Percentiles rank a stretch among this genome's conserved stretches.
Conservation (phyloP, 208 protist species). For the Trypanosoma mega region DNA sequence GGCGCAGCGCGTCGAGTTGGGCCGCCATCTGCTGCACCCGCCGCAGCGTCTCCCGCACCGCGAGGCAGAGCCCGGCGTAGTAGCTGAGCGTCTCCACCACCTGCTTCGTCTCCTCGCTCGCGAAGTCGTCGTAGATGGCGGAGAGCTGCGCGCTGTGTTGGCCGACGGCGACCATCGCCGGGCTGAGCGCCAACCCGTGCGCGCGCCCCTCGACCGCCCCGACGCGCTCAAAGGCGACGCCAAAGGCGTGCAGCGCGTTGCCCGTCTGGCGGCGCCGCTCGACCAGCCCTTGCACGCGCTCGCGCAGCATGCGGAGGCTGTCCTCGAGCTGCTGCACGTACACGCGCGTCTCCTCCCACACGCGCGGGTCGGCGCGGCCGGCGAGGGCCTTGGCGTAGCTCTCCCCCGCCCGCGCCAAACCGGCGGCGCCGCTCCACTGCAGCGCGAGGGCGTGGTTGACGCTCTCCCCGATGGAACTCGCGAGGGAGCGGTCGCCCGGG, state of each 20-base stretch:
- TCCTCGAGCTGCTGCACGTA: slow-evolving; percentile 52
- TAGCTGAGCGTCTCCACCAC: slow-evolving; percentile 85
- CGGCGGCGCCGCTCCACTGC: slow-evolving; percentile 19
- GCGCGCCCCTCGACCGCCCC: slow-evolving; percentile 55
- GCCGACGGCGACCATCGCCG: slow-evolving; percentile 52
- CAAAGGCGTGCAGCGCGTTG: slow-evolving; percentile 47
- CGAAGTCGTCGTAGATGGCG: slow-evolving; percentile 57
- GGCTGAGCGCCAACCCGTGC: slow-evolving; percentile 30
- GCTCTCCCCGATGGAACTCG: slow-evolving; percentile 20
- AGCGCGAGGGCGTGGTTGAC: slow-evolving; percentile 23
- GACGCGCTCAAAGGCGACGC: slow-evolving; percentile 41
- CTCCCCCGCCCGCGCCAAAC: not conserved
- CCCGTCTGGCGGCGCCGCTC: slow-evolving; percentile 36
- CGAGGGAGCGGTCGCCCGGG: slow-evolving; percentile 24
- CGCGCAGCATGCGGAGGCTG: slow-evolving; percentile 33
- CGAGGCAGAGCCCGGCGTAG: slow-evolving; percentile 78
- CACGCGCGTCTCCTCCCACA: slow-evolving; percentile 33
- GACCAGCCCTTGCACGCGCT: slow-evolving; percentile 43
- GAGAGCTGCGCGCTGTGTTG: slow-evolving; percentile 59
- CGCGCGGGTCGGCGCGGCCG: slow-evolving; percentile 12
- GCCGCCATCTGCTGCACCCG: slow-evolving; percentile 38
- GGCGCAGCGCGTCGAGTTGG: slow-evolving; percentile 31
- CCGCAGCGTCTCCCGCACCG: slow-evolving; percentile 64
- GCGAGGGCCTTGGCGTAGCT: slow-evolving; percentile 16
- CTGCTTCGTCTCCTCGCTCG: slow-evolving; percentile 54